These are phyloP conservation scores for Alternaria rosae DNA, from an alignment of 2,329 filamentous ascomycete genomes.

Conservation along the genomic window DNA sequence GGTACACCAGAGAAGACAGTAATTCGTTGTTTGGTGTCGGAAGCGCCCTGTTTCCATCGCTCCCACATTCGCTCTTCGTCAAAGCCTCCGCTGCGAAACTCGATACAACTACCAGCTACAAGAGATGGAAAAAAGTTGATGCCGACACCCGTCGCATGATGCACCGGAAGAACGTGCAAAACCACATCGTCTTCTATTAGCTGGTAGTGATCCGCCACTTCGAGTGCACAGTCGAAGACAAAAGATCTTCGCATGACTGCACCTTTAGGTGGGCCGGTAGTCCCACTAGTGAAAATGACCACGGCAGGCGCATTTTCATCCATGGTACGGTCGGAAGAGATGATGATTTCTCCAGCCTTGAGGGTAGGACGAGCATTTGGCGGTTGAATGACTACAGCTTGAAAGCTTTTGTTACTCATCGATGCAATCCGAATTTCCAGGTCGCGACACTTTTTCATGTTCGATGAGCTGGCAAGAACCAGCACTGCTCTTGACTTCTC, in stretches of 20 bases:
- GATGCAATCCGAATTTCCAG: conserved; percentile 36
- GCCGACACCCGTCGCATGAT: conserved; percentile 47
- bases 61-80: conserved; percentile 48
- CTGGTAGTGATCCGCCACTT: conserved; percentile 44
- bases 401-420: conserved; percentile 43
- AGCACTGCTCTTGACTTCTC: conserved; percentile 50
- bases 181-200: conserved; percentile 43
- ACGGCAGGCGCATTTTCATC: conserved; percentile 52
- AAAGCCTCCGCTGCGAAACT: conserved; percentile 47
- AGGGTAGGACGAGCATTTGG: conserved; percentile 42
- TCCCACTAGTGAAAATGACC: conserved; percentile 59
- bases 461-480: conserved; percentile 49
- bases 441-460: conserved; percentile 39
- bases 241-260: conserved; percentile 55
- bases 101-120: conserved; percentile 41
- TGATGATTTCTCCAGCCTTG: conserved; percentile 44
- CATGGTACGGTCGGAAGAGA: conserved; percentile 52
- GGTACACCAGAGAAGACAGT: conserved; percentile 49
- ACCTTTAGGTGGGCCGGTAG: conserved; percentile 56
- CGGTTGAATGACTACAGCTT: conserved; percentile 48
- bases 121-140: conserved; percentile 49
- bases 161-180: conserved; percentile 47
- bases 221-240: conserved; percentile 46
- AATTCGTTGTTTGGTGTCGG: conserved; percentile 28
- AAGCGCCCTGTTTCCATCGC: conserved; percentile 41